These are phyloP conservation scores for Fusarium stilboides DNA, from an alignment of 2,329 filamentous ascomycete genomes.

Conservation along the genomic window DNA sequence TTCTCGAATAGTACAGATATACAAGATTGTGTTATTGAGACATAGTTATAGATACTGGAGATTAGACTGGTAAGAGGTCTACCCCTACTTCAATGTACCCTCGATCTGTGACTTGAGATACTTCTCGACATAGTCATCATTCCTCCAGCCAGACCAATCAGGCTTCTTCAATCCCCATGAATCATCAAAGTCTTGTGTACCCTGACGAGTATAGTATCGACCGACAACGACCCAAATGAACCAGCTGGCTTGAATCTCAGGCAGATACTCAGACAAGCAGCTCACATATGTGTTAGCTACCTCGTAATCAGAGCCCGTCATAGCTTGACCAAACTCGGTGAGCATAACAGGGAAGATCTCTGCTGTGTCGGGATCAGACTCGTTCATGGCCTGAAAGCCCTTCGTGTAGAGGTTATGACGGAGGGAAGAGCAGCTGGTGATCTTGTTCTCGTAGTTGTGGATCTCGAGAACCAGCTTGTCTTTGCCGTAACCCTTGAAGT, in stretches of 20 bases:
- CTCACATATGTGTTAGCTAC: constrained; percentile 62
- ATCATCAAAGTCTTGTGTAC: constrained; percentile 70
- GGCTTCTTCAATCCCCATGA: constrained; percentile 69
- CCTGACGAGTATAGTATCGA: constrained; percentile 70
- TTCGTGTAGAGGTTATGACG: constrained; percentile 63
- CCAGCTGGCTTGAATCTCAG: constrained; percentile 66
- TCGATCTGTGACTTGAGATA: constrained; percentile 26
- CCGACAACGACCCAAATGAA: constrained; percentile 72
- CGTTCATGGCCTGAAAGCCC: constrained; percentile 68
- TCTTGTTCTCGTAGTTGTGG: constrained; percentile 72
- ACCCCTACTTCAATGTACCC: constrained; percentile 8
- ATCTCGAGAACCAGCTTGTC: constrained; percentile 73
- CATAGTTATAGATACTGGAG: too few species aligned
- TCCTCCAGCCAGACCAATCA: constrained; percentile 68
- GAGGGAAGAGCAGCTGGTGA: constrained; percentile 63
- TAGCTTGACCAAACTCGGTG: constrained; percentile 69
- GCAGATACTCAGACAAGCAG: constrained; percentile 66
- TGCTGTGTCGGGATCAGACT: constrained; percentile 52
- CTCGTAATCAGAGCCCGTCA: constrained; percentile 63
- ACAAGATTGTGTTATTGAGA: too few species aligned
- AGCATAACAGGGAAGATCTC: constrained; percentile 61
- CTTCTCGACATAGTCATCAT: constrained; percentile 58
- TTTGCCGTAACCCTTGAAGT: constrained; percentile 63
- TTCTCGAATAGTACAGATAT: too few species aligned
- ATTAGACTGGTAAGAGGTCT: too few species aligned